phyloP scores from a whole-genome alignment of 108 stramenopile species.

The Cyclotella distinguenda region DNA sequence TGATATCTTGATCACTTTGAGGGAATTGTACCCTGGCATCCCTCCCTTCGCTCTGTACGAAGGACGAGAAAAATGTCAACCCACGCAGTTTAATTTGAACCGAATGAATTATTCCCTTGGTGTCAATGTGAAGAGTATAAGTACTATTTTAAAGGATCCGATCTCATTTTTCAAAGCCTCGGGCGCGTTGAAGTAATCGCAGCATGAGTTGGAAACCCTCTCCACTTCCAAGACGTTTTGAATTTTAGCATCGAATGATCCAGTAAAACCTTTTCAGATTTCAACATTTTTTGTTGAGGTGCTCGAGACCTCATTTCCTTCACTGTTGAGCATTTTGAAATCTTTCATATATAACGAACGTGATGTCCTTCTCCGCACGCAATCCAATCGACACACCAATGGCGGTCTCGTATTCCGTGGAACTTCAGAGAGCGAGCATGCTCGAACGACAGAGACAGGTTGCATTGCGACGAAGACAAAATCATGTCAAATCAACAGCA shows the following conservation, averaged over 20 bases:
- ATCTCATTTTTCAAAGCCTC: constrained; percentile 28
- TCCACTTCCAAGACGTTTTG: neutral
- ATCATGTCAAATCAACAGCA: constrained; percentile 6
- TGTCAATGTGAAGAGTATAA: constrained; percentile 17
- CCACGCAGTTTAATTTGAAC: constrained; percentile 40
- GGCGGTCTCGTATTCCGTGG: constrained; percentile 1
- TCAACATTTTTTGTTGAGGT: no score
- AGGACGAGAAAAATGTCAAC: constrained; percentile 25
- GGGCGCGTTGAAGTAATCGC: constrained; percentile 10
- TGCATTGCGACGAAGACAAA: constrained; percentile 16
- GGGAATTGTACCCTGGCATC: constrained; percentile 27
- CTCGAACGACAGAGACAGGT: constrained; percentile 20
- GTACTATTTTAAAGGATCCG: constrained; percentile 25
- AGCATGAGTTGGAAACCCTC: neutral
- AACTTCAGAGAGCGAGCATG: constrained; percentile 8
- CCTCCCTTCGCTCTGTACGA: constrained; percentile 19
- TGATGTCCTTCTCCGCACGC: neutral
- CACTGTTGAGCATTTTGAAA: neutral
- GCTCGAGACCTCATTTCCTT: neutral
- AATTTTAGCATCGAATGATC: no score
- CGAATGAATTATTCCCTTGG: constrained; percentile 38
- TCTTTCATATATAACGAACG: neutral
- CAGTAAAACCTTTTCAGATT: no score
- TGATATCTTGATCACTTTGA: constrained; percentile 32
- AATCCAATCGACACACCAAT: neutral